Conservation (phyloP, 2,329 filamentous ascomycete species). For the Cryphonectria naterciae region DNA sequence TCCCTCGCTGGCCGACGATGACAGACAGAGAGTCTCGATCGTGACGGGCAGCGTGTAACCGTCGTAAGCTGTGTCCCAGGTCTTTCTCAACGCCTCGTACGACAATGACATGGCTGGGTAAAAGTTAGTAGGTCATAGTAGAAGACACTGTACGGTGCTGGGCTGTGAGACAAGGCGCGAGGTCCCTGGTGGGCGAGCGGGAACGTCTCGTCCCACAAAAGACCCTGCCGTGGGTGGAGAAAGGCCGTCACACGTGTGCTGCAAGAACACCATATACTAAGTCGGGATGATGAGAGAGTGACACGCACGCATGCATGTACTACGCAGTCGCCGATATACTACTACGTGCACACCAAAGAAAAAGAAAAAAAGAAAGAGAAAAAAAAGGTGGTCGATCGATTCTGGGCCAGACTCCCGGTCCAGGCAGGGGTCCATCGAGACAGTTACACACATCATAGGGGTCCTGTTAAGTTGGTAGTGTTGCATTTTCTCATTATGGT, state of each 20-base stretch:
- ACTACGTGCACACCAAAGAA: too few species aligned
- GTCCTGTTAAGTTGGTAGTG: background rate
- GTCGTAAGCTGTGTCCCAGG: background rate
- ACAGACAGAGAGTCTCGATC: background rate
- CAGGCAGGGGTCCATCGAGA: background rate
- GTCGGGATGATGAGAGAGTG: background rate
- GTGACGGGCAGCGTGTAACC: background rate
- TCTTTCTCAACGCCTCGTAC: conserved; percentile 15
- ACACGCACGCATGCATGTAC: background rate
- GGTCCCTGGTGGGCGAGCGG: background rate
- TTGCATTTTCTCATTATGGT: background rate
- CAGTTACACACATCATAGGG: background rate
- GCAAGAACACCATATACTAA: background rate
- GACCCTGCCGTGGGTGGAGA: background rate
- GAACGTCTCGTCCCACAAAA: background rate
- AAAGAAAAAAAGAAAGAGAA: too few species aligned
- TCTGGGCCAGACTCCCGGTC: background rate
- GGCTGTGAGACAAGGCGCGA: background rate
- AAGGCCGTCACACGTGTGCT: background rate
- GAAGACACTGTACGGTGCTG: background rate
- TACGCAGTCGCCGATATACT: background rate
- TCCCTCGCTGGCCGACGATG: background rate
- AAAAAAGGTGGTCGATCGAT: background rate
- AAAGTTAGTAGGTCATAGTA: background rate
- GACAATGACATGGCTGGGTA: conserved; percentile 25